Evolutionary conservation across 1,284 basidiomycete species (phyloP).

Genomic region (Moesziomyces sp.): DNA sequence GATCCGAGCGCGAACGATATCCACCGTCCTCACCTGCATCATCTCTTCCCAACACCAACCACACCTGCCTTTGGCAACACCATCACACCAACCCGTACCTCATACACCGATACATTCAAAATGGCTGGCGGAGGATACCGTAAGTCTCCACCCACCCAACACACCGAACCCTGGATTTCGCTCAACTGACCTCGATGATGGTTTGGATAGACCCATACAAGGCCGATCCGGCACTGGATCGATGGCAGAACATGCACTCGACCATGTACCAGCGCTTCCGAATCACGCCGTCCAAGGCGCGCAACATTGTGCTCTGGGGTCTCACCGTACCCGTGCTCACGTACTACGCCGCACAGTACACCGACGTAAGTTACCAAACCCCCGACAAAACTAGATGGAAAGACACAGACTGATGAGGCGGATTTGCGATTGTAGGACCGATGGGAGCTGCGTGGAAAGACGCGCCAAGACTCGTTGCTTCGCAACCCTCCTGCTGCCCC

Average conservation of each 20-base stretch:
- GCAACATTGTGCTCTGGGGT: constrained; percentile 51
- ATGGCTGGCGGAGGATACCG: constrained; percentile 64
- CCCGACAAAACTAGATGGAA: background rate
- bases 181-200: background rate
- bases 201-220: constrained; percentile 55
- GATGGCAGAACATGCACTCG: constrained; percentile 64
- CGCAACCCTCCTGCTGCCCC: constrained; percentile 36
- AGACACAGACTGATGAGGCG: background rate
- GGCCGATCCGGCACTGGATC: constrained; percentile 63
- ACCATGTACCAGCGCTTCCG: constrained; percentile 65
- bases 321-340: constrained; percentile 50
- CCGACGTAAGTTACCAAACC: constrained; percentile 48
- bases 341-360: constrained; percentile 48
- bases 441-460: constrained; percentile 61
- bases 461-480: constrained; percentile 49
- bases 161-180: too few species aligned
- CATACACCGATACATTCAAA: background rate
- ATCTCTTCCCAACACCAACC: constrained; percentile 1
- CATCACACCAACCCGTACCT: background rate
- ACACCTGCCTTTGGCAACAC: background rate
- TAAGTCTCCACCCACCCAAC: constrained; percentile 24
- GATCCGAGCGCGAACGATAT: constrained; percentile 29
- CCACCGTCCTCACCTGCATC: constrained; percentile 2
- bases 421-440: constrained; percentile 26
- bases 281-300: constrained; percentile 53